These are phyloP conservation scores for Pestalotiopsis sp. DNA, from an alignment of 2,329 filamentous ascomycete species.

Conservation along the genomic window DNA sequence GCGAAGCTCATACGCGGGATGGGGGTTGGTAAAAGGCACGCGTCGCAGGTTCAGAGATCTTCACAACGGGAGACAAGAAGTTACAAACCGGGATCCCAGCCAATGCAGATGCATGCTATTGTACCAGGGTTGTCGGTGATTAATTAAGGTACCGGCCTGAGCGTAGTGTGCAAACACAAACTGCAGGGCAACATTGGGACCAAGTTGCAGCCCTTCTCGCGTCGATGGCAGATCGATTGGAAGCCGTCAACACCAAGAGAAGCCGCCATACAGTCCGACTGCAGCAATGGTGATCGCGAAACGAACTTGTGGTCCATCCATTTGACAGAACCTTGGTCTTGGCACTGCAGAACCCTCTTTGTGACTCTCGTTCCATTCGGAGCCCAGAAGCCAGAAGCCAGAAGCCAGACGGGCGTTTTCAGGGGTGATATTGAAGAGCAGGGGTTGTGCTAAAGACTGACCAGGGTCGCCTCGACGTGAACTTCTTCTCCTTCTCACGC, in stretches of 20 bases:
- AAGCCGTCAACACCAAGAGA: background rate
- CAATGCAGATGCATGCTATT: background rate
- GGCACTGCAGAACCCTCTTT: background rate
- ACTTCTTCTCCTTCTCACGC: background rate
- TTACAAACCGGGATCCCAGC: background rate
- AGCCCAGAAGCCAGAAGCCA: background rate
- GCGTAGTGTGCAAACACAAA: background rate
- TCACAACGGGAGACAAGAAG: background rate
- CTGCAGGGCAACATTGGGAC: background rate
- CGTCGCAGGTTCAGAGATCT: background rate
- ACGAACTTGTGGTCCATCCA: background rate
- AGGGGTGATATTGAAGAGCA: conserved; percentile 7
- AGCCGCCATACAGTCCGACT: background rate
- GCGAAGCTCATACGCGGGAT: background rate
- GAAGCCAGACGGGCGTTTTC: background rate
- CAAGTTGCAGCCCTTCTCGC: background rate
- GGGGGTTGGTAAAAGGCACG: background rate
- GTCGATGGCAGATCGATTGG: background rate
- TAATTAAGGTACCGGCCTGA: conserved; percentile 3
- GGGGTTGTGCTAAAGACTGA: background rate
- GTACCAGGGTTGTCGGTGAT: background rate
- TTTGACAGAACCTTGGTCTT: background rate
- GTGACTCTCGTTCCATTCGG: background rate
- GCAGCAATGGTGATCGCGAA: background rate
- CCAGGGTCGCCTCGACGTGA: background rate